These are phyloP conservation scores for Ascochyta pisi DNA, from an alignment of 2,329 filamentous ascomycete species.

Conservation along the genomic window DNA sequence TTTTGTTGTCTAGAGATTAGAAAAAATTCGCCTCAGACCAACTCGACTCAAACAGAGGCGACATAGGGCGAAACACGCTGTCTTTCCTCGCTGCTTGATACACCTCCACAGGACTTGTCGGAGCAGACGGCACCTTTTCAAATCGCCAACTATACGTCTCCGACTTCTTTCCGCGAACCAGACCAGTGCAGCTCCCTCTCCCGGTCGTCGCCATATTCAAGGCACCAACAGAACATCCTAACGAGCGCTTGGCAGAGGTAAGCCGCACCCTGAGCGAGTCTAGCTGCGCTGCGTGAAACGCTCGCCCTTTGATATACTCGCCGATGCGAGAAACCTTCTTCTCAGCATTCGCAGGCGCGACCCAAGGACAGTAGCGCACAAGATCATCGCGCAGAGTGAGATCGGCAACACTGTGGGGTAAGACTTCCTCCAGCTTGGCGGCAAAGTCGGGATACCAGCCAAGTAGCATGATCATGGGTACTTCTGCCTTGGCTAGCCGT, in stretches of 20 bases:
- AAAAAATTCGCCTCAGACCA: constrained; percentile 9
- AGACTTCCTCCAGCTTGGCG: constrained; percentile 26
- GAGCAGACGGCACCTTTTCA: constrained; percentile 3
- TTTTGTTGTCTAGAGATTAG: background rate
- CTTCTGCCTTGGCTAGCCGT: constrained; percentile 20
- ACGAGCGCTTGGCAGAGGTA: constrained; percentile 21
- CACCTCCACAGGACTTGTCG: background rate
- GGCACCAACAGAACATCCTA: constrained; percentile 23
- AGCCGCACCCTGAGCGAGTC: constrained; percentile 23
- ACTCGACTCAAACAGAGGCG: background rate
- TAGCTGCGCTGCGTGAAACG: constrained; percentile 23
- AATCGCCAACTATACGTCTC: constrained; percentile 30
- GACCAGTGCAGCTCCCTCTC: constrained; percentile 6
- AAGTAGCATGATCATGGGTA: constrained; percentile 33
- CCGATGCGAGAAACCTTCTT: constrained; percentile 27
- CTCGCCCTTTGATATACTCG: constrained; percentile 26
- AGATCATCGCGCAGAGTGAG: constrained; percentile 33
- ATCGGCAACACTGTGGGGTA: constrained; percentile 20
- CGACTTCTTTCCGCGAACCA: constrained; percentile 22
- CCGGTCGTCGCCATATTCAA: constrained; percentile 17
- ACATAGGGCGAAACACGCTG: constrained; percentile 15
- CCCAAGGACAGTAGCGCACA: constrained; percentile 30
- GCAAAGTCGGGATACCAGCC: constrained; percentile 32
- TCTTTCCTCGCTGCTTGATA: constrained; percentile 7
- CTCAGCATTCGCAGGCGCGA: constrained; percentile 22